Evolutionary conservation across 140 eudicot genomes (phyloP).

Genomic region (Senecio squalidus): DNA sequence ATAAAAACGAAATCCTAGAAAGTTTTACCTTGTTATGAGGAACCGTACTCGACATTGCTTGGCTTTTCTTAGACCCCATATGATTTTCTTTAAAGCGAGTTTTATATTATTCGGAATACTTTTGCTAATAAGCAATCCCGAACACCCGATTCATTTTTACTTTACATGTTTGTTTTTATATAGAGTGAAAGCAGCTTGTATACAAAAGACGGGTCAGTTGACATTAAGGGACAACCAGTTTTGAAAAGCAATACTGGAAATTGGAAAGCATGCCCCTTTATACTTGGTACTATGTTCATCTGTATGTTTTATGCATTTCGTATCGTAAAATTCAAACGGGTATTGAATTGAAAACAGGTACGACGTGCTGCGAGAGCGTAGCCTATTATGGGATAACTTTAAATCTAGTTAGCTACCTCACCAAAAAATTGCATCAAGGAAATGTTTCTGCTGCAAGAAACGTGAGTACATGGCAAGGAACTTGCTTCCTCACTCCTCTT

Average conservation of each 20-base stretch:
- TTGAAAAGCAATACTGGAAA: constrained; percentile 72
- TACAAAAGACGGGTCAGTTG: constrained; percentile 77
- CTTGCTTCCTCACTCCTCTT: constrained; percentile 79
- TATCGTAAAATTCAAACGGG: too few species aligned
- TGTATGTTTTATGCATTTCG: too few species aligned
- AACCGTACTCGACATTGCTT: too few species aligned
- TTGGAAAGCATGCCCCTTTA: constrained; percentile 90
- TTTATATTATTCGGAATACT: too few species aligned
- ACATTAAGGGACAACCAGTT: constrained; percentile 58
- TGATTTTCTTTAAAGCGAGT: too few species aligned
- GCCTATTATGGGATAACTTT: constrained; percentile 83
- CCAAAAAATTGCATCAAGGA: constrained; percentile 65
- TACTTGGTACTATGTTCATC: constrained; percentile 63
- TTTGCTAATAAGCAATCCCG: too few species aligned
- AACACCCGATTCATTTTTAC: too few species aligned
- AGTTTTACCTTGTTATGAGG: too few species aligned
- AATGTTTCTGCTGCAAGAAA: constrained; percentile 74
- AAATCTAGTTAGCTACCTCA: constrained; percentile 71
- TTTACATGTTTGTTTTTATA: not conserved
- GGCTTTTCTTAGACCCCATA: too few species aligned
- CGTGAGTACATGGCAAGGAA: constrained; percentile 79
- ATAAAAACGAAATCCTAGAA: too few species aligned
- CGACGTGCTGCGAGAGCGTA: constrained; percentile 69
- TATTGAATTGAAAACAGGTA: constrained; percentile 44
- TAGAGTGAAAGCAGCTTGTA: constrained; percentile 43